phyloP scores from a whole-genome alignment of 192 early-diverging fungal genomes.

The Linnemannia exigua region DNA sequence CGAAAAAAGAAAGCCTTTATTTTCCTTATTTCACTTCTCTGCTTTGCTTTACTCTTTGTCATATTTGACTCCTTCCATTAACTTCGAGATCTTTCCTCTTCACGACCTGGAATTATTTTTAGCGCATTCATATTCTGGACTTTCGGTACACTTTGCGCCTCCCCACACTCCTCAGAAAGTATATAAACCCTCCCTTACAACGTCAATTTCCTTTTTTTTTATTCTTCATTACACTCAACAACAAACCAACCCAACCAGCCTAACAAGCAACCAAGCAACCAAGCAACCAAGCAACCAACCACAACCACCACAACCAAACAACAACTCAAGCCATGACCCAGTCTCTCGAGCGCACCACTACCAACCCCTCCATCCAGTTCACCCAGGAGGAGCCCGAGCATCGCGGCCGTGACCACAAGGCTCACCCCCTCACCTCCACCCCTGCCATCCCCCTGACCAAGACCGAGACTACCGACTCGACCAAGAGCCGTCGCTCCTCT shows the following conservation, averaged over 20 bases:
- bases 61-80: not conserved
- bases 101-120: not conserved
- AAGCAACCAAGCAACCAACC: not conserved
- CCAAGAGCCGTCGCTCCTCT: constrained; percentile 34
- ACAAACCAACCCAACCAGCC: constrained; percentile 19
- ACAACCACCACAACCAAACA: constrained; percentile 7
- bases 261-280: too few species aligned
- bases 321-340: constrained; percentile 17
- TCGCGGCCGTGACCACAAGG: constrained; percentile 5
- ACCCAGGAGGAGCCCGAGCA: constrained; percentile 21
- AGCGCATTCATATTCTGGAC: not conserved
- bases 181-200: not conserved
- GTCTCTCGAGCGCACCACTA: constrained; percentile 10
- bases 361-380: constrained; percentile 28
- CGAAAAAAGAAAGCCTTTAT: not conserved
- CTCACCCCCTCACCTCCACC: not conserved
- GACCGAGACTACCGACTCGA: constrained; percentile 4
- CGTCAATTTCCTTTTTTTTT: constrained; percentile 13
- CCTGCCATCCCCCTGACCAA: constrained; percentile 2
- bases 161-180: constrained; percentile 1
- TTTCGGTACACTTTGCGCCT: constrained; percentile 6
- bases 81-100: constrained; percentile 5
- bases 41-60: too few species aligned
- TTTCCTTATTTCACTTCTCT: too few species aligned
- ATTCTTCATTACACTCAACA: not conserved